Conservation (phyloP, 164 flowering plant genomes). For the Aristolochia californica region DNA sequence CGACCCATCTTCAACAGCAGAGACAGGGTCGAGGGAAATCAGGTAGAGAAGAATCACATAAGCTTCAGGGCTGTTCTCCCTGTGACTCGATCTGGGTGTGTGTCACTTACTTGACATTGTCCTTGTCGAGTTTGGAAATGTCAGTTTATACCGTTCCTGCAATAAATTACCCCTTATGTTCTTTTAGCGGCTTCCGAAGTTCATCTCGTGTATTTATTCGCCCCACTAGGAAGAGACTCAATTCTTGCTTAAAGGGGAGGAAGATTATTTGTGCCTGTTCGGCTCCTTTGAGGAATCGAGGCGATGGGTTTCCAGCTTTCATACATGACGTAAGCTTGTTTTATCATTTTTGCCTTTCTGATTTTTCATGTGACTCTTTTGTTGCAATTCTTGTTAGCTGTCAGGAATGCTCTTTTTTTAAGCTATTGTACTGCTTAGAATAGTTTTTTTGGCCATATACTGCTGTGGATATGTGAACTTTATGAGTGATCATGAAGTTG, state of each 20-base stretch:
- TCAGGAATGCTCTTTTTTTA: background rate
- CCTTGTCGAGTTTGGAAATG: too few relatives aligned
- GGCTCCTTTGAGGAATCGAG: conserved; percentile 34
- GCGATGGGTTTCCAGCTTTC: conserved; percentile 12
- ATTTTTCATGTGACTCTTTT: background rate
- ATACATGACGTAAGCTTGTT: conserved; percentile 13
- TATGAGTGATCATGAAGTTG: too few relatives aligned
- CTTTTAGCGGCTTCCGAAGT: too few relatives aligned
- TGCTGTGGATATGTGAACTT: too few relatives aligned
- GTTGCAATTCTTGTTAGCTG: background rate
- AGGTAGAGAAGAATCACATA: too few relatives aligned
- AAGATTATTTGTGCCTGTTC: conserved; percentile 44
- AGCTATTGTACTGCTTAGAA: background rate
- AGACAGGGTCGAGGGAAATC: too few relatives aligned
- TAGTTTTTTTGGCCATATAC: background rate
- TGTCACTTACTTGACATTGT: too few relatives aligned
- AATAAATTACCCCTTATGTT: too few relatives aligned
- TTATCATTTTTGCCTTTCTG: background rate
- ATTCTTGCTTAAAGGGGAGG: conserved; percentile 7
- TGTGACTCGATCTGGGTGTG: too few relatives aligned
- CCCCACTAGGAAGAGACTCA: background rate
- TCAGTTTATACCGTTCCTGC: too few relatives aligned
- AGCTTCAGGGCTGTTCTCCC: too few relatives aligned
- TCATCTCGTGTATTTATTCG: background rate
- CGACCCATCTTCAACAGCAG: too few relatives aligned